Evolutionary conservation across 805 yeast species (phyloP).

Genomic region (Schizosaccharomyces octosporus): DNA sequence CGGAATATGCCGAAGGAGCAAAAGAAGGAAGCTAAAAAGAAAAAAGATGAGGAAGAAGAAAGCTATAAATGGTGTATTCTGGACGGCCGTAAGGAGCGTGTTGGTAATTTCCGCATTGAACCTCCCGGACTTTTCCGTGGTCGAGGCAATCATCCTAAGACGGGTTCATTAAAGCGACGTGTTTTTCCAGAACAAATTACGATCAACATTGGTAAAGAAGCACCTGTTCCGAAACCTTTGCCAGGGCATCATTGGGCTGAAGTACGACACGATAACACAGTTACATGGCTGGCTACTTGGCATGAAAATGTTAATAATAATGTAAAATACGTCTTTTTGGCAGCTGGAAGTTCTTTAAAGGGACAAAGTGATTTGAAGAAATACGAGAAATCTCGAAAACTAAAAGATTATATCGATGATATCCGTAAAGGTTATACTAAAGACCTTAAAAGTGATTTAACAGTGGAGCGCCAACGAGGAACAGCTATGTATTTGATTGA

Average conservation of each 20-base stretch:
- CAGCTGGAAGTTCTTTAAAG: slow-evolving; percentile 71
- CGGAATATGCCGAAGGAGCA: slow-evolving; percentile 46
- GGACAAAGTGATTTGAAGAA: slow-evolving; percentile 79
- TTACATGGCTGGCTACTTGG: slow-evolving; percentile 95
- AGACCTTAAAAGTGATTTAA: slow-evolving; percentile 45
- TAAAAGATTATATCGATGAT: slow-evolving; percentile 42
- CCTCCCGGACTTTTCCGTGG: slow-evolving; percentile 94
- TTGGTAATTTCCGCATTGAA: slow-evolving; percentile 82
- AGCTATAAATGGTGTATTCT: slow-evolving; percentile 54
- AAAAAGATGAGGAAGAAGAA: slow-evolving; percentile 54
- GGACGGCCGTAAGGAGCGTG: slow-evolving; percentile 74
- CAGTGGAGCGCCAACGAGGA: slow-evolving; percentile 77
- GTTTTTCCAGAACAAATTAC: slow-evolving; percentile 78
- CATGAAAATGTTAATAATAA: slow-evolving; percentile 69
- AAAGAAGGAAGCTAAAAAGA: slow-evolving; percentile 46
- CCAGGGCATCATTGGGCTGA: slow-evolving; percentile 81
- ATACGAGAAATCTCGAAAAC: slow-evolving; percentile 77
- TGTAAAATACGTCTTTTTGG: slow-evolving; percentile 71
- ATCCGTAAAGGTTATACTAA: slow-evolving; percentile 54
- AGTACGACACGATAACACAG: slow-evolving; percentile 64
- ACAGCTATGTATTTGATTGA: slow-evolving; percentile 85
- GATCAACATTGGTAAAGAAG: slow-evolving; percentile 50
- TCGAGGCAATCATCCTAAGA: slow-evolving; percentile 89
- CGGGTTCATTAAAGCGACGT: slow-evolving; percentile 71
- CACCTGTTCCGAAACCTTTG: slow-evolving; percentile 59